Conservation (phyloP, 345 rosid species). For the Eucalyptus viminalis region DNA sequence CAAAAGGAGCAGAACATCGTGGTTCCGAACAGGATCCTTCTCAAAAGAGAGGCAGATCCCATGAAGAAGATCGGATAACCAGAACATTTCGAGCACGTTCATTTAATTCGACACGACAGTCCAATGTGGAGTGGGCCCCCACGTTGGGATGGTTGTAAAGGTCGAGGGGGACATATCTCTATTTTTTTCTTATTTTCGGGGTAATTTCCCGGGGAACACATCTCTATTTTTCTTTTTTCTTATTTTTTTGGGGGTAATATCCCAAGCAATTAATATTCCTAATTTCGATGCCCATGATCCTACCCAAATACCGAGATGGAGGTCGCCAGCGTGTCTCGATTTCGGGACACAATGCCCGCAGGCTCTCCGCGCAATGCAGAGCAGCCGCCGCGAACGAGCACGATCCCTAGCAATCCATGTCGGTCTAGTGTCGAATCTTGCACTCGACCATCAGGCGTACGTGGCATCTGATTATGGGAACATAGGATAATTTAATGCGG, state of each 20-base stretch:
- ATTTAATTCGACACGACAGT: neutral
- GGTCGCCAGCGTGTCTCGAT: neutral
- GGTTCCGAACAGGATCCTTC: neutral
- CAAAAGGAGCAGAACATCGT: neutral
- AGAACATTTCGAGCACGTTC: neutral
- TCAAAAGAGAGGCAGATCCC: neutral
- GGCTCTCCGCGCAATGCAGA: neutral
- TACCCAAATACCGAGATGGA: neutral
- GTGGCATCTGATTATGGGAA: neutral
- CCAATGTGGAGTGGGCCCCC: neutral
- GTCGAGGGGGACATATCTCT: neutral
- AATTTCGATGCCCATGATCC: neutral
- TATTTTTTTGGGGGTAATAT: too few species aligned
- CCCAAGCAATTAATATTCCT: neutral
- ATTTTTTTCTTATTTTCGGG: too few species aligned
- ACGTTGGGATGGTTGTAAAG: neutral
- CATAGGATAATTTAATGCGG: neutral
- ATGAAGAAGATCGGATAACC: neutral
- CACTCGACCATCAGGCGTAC: neutral
- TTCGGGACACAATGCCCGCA: neutral
- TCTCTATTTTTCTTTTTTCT: too few species aligned
- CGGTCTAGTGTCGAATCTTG: neutral
- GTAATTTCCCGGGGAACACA: neutral
- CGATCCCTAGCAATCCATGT: neutral
- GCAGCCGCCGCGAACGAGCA: neutral